Evolutionary conservation across 179 eudicot species (phyloP).

Genomic region (Beta lomatogona): DNA sequence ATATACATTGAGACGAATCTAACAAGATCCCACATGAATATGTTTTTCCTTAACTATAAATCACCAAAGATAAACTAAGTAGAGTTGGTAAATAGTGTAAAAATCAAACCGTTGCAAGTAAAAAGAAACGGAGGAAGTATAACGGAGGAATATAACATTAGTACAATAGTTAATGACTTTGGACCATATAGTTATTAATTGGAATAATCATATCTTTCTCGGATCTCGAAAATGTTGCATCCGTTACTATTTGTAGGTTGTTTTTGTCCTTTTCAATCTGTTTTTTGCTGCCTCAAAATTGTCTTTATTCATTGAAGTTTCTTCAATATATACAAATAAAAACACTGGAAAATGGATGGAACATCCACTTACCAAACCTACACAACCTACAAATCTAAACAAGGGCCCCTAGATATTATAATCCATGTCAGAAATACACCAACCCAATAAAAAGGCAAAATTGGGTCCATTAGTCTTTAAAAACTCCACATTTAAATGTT

Average conservation of each 20-base stretch:
- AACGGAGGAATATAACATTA: too few relatives aligned
- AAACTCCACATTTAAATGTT: conserved; percentile 6
- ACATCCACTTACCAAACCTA: conserved; percentile 19
- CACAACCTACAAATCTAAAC: conserved; percentile 5
- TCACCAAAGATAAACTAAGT: too few relatives aligned
- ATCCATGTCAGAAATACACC: conserved; percentile 23
- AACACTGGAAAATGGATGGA: neutral
- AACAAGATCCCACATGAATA: too few relatives aligned
- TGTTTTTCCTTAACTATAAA: too few relatives aligned
- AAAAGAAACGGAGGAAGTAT: too few relatives aligned
- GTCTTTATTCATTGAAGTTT: conserved; percentile 22
- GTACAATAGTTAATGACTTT: too few relatives aligned
- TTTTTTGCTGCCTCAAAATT: neutral
- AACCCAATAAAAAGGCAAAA: conserved; percentile 23
- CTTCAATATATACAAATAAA: neutral
- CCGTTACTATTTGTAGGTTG: neutral
- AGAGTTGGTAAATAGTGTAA: too few relatives aligned
- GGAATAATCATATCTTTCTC: neutral
- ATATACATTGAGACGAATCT: too few relatives aligned
- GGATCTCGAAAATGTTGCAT: conserved; percentile 16
- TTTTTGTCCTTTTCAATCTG: conserved; percentile 1
- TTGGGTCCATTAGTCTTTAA: conserved; percentile 6
- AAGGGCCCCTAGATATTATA: conserved; percentile 10
- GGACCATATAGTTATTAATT: too few relatives aligned
- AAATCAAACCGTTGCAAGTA: too few relatives aligned